phyloP scores from a whole-genome alignment of 1,284 basidiomycete species.

The Ustilago shanxiensis region DNA sequence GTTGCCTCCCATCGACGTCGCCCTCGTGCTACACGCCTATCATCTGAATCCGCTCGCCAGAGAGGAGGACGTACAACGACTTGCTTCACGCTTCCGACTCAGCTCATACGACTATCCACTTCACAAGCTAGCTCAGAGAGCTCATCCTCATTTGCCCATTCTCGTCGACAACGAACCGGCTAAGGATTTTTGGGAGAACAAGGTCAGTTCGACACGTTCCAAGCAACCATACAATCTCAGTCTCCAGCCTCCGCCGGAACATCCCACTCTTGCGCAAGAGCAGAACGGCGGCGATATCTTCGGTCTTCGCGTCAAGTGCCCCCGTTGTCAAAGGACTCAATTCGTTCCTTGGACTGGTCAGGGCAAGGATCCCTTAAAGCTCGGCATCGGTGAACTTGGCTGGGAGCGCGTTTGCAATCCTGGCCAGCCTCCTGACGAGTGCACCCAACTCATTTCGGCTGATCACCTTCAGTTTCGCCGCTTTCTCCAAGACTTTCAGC shows the following conservation, averaged over 20 bases:
- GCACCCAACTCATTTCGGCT: slow-evolving; percentile 30
- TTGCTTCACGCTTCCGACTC: slow-evolving; percentile 23
- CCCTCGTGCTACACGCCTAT: slow-evolving; percentile 57
- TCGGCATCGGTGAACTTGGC: slow-evolving; percentile 39
- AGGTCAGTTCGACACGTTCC: slow-evolving; percentile 22
- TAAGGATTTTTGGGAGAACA: slow-evolving; percentile 20
- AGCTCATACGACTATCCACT: slow-evolving; percentile 37
- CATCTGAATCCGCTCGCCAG: slow-evolving; percentile 48
- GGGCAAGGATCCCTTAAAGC: slow-evolving; percentile 29
- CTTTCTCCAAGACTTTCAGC: slow-evolving; percentile 34
- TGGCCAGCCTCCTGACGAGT: neutral
- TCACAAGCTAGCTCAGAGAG: slow-evolving; percentile 30
- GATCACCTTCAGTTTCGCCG: slow-evolving; percentile 45
- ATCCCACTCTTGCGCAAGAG: slow-evolving; percentile 41
- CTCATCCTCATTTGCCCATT: slow-evolving; percentile 40
- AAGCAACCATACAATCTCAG: slow-evolving; percentile 45
- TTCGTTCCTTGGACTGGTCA: slow-evolving; percentile 47
- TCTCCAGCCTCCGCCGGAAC: slow-evolving; percentile 42
- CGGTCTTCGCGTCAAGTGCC: slow-evolving; percentile 41
- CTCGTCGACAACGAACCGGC: slow-evolving; percentile 35
- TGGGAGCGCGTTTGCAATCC: slow-evolving; percentile 31
- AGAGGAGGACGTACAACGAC: slow-evolving; percentile 35
- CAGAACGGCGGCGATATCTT: slow-evolving; percentile 40
- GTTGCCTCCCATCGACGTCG: slow-evolving; percentile 59
- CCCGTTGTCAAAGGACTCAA: slow-evolving; percentile 21